Evolutionary conservation across 768 basidiomycete genomes (phyloP).

Genomic region (Omphalotus guepiniiformis): DNA sequence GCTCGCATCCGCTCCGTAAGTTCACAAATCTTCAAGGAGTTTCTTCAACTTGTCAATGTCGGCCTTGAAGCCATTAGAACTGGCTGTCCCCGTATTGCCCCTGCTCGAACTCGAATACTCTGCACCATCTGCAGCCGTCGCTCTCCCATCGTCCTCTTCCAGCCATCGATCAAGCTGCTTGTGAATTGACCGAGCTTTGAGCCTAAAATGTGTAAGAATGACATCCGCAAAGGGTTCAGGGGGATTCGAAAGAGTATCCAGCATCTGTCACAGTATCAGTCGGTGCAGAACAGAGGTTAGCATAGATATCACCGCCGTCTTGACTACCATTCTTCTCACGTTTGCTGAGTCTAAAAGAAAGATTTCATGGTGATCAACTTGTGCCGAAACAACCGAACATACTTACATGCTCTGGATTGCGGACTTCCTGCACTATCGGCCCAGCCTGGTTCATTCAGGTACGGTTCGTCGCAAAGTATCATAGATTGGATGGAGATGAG

Average conservation of each 20-base stretch:
- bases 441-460: slow-evolving; percentile 92
- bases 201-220: slow-evolving; percentile 85
- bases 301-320: slow-evolving; percentile 58
- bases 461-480: slow-evolving; percentile 93
- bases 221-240: slow-evolving; percentile 86
- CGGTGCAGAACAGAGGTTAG: not conserved
- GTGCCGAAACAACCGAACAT: not conserved
- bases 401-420: slow-evolving; percentile 68
- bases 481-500: slow-evolving; percentile 95
- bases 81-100: slow-evolving; percentile 36
- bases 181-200: slow-evolving; percentile 70
- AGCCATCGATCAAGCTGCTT: slow-evolving; percentile 82
- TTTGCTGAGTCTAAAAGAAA: slow-evolving; percentile 74
- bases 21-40: slow-evolving; percentile 44
- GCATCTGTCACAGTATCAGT: slow-evolving; percentile 51
- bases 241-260: slow-evolving; percentile 75
- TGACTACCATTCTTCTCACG: slow-evolving; percentile 87
- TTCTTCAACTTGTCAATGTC: slow-evolving; percentile 72
- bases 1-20: not conserved
- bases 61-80: slow-evolving; percentile 57
- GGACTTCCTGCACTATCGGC: slow-evolving; percentile 67
- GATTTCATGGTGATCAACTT: slow-evolving; percentile 5
- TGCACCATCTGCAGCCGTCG: slow-evolving; percentile 53
- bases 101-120: slow-evolving; percentile 24
- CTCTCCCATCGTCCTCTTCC: slow-evolving; percentile 64